These are phyloP conservation scores for Vitis riparia DNA, from an alignment of 164 flowering plant species.

Conservation along the genomic window DNA sequence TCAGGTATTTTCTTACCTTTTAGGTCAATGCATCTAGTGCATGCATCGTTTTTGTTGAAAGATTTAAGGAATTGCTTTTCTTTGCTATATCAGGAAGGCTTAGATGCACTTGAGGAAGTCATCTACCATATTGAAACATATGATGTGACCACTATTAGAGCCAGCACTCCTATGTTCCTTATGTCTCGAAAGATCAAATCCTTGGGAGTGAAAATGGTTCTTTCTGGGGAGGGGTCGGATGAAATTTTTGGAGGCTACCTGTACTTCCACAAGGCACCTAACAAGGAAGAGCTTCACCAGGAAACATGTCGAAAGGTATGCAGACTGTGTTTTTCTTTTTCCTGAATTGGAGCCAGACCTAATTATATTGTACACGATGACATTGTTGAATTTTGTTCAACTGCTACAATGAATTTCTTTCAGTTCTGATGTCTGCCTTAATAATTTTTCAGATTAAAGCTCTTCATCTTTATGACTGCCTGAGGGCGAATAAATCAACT, in stretches of 20 bases:
- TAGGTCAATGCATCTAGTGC: not conserved
- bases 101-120: slow-evolving; percentile 95
- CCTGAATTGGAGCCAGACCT: not conserved
- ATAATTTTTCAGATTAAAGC: slow-evolving; percentile 68
- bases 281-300: slow-evolving; percentile 83
- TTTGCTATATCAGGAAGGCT: slow-evolving; percentile 68
- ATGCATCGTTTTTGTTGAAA: not conserved
- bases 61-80: not conserved
- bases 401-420: not conserved
- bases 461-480: slow-evolving; percentile 86
- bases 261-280: slow-evolving; percentile 95
- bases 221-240: slow-evolving; percentile 96
- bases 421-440: slow-evolving; percentile 17
- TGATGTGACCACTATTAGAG: slow-evolving; percentile 94
- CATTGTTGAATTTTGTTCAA: not conserved
- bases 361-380: not conserved
- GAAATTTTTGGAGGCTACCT: slow-evolving; percentile 93
- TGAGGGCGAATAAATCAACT: slow-evolving; percentile 96
- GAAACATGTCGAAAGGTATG: slow-evolving; percentile 87
- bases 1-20: slow-evolving; percentile 49
- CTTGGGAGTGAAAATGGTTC: slow-evolving; percentile 93
- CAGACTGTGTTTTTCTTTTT: not conserved
- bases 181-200: slow-evolving; percentile 97
- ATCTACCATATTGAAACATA: slow-evolving; percentile 94
- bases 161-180: slow-evolving; percentile 99